A percentile compares a stretch with the other conserved stretches of the same genome.
These are phyloP conservation scores for Mycena metata DNA, from an alignment of 768 basidiomycete genomes.

Conservation along the genomic window DNA sequence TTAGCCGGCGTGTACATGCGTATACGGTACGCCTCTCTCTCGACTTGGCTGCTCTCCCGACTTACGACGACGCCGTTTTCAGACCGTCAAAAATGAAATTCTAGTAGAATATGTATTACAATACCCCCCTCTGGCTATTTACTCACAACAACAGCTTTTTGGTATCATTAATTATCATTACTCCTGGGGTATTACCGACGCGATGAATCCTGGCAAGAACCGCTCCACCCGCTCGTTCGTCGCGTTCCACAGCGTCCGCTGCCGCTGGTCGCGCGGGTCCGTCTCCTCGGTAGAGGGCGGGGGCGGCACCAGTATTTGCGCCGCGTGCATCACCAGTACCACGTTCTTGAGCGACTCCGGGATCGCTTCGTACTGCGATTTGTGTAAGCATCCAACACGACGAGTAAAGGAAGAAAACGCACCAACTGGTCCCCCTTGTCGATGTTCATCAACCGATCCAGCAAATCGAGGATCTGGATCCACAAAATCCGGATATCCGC, in stretches of 20 bases:
- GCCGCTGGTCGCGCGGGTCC: conserved; percentile 68
- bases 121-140: conserved; percentile 15
- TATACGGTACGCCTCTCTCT: conserved; percentile 59
- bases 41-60: neutral
- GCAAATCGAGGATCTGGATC: conserved; percentile 89
- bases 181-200: conserved; percentile 70
- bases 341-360: conserved; percentile 98
- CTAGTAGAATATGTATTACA: conserved; percentile 47
- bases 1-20: conserved; percentile 61
- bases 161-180: conserved; percentile 39
- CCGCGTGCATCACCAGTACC: conserved; percentile 94
- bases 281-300: conserved; percentile 46
- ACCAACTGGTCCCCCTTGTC: conserved; percentile 92
- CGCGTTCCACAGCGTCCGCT: conserved; percentile 83
- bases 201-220: conserved; percentile 92
- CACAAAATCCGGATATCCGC: conserved; percentile 83
- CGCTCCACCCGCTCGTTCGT: conserved; percentile 91
- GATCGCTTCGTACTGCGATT: conserved; percentile 87
- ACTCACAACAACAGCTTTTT: conserved; percentile 12
- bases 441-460: conserved; percentile 90
- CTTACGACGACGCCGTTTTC: conserved; percentile 20
- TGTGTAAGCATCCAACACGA: neutral
- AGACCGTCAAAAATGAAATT: conserved; percentile 79
- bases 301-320: conserved; percentile 83
- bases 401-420: conserved; percentile 46